These are phyloP conservation scores for Grosmannia clavigera DNA, from an alignment of 2,329 filamentous ascomycete species.

Conservation along the genomic window DNA sequence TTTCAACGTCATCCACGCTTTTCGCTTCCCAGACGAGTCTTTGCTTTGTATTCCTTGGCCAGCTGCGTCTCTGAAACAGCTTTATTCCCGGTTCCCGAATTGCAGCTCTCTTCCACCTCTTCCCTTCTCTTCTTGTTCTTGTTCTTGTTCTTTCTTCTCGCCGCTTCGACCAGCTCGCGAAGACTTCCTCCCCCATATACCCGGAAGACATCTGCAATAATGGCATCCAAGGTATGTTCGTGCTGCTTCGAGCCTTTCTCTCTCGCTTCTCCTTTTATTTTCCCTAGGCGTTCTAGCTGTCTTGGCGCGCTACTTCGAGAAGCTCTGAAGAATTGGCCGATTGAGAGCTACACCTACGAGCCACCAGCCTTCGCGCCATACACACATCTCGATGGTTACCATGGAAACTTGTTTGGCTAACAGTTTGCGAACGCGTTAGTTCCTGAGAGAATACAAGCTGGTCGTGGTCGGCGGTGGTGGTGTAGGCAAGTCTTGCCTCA, in stretches of 20 bases:
- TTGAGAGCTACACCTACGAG: background rate
- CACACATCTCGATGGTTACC: too few species aligned
- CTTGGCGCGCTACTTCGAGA: background rate
- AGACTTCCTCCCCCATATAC: background rate
- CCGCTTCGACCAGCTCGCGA: background rate
- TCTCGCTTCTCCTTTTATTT: background rate
- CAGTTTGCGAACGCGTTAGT: conserved; percentile 33
- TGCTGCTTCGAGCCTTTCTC: too few species aligned
- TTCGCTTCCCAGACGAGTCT: background rate
- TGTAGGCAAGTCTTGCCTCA: conserved; percentile 98
- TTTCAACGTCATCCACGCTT: background rate
- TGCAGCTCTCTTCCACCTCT: background rate
- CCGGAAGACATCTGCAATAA: background rate
- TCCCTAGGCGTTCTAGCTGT: background rate
- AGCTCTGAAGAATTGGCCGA: background rate
- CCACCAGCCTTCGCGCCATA: background rate
- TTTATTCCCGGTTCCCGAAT: background rate
- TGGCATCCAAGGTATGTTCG: conserved; percentile 3
- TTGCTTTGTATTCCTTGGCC: background rate
- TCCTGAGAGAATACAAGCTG: conserved; percentile 84
- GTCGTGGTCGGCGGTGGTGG: conserved; percentile 97
- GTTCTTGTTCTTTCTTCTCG: background rate
- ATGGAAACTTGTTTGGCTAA: background rate
- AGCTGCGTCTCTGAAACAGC: background rate
- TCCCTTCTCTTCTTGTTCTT: background rate